A percentile compares a stretch with the other conserved stretches of the same genome.
Conservation (phyloP, 164 flowering plant genomes). For the Chloranthus sessilifolius region DNA sequence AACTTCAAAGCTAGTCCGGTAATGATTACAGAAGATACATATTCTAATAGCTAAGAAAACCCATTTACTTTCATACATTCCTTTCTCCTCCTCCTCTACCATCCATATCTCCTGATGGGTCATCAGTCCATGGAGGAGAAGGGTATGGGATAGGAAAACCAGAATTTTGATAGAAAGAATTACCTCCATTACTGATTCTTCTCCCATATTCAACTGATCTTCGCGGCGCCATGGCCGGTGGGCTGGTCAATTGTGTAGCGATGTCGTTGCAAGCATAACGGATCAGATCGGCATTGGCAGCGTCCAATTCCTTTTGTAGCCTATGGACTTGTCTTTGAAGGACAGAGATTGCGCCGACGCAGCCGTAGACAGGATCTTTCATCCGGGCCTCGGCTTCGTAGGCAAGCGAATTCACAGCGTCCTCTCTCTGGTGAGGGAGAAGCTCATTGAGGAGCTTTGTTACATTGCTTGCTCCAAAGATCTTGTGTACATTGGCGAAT, state of each 20-base stretch:
- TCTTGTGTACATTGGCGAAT: conserved; percentile 73
- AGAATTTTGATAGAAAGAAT: conserved; percentile 18
- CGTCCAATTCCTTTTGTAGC: conserved; percentile 60
- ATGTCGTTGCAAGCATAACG: conserved; percentile 52
- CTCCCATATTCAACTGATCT: conserved; percentile 19
- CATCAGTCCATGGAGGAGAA: conserved; percentile 39
- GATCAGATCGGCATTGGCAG: conserved; percentile 59
- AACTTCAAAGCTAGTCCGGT: too few species aligned
- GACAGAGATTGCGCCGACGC: conserved; percentile 70
- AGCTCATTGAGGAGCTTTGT: conserved; percentile 64
- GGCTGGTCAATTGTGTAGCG: conserved; percentile 14
- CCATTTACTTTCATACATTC: conserved; percentile 17
- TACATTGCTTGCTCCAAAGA: conserved; percentile 80
- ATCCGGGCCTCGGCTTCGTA: conserved; percentile 77
- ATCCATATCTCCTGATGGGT: conserved; percentile 19
- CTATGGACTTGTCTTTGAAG: conserved; percentile 67
- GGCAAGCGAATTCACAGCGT: conserved; percentile 71
- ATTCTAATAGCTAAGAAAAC: too few species aligned
- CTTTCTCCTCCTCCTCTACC: conserved; percentile 28
- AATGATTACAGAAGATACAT: too few species aligned
- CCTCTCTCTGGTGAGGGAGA: conserved; percentile 62
- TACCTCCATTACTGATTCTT: conserved; percentile 20
- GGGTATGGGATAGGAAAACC: conserved; percentile 25
- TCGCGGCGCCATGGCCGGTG: conserved; percentile 16
- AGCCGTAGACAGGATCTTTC: conserved; percentile 75